phyloP scores from a whole-genome alignment of 352 stramenopile genomes.

The Pythium dissimile region DNA sequence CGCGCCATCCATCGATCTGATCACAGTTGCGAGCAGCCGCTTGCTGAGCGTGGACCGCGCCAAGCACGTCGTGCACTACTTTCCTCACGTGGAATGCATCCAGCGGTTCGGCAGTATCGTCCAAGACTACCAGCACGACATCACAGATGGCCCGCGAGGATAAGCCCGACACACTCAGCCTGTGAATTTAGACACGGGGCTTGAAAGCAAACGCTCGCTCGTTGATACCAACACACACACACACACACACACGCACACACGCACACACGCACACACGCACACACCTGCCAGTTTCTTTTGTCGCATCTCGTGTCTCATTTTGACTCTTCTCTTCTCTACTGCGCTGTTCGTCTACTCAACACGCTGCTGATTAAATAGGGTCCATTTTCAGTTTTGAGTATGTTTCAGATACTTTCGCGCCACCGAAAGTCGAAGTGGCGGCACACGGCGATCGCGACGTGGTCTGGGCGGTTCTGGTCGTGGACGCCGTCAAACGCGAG shows the following conservation, averaged over 20 bases:
- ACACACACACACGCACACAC: too few relatives aligned
- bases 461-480: conserved; percentile 53
- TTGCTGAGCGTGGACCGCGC: conserved; percentile 48
- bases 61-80: conserved; percentile 59
- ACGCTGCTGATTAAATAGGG: too few relatives aligned
- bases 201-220: background rate
- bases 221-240: background rate
- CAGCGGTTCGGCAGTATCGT: conserved; percentile 77
- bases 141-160: conserved; percentile 15
- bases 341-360: background rate
- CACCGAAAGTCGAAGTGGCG: conserved; percentile 11
- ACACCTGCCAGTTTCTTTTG: too few relatives aligned
- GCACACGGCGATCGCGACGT: conserved; percentile 39
- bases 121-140: conserved; percentile 66
- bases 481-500: conserved; percentile 51
- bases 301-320: too few relatives aligned
- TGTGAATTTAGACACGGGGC: background rate
- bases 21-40: background rate
- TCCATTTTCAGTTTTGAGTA: too few relatives aligned
- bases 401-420: background rate
- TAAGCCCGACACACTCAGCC: conserved; percentile 14
- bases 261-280: too few relatives aligned
- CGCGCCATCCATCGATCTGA: conserved; percentile 4
- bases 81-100: conserved; percentile 75
- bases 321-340: background rate